Conservation (phyloP, 306 rosid genomes). For the Rosa chinensis region DNA sequence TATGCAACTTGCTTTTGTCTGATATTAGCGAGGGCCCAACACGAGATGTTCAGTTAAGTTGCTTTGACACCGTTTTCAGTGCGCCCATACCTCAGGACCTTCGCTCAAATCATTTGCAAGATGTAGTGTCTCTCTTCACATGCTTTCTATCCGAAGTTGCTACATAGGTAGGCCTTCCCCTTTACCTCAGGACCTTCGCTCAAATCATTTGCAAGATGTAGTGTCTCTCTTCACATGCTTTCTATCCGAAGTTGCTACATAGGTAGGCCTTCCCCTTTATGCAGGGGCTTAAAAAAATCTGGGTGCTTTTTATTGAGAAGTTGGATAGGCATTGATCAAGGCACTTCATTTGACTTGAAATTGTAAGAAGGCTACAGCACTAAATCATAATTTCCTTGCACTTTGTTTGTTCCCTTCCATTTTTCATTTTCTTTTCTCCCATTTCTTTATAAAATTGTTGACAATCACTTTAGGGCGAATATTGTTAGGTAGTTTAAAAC, state of each 20-base stretch:
- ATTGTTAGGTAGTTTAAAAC: background rate
- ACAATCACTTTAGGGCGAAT: background rate
- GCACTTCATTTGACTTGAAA: background rate
- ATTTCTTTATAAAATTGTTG: background rate
- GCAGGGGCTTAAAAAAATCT: background rate
- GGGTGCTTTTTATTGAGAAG: background rate
- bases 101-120: conserved; percentile 79
- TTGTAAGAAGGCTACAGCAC: background rate
- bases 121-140: conserved; percentile 71
- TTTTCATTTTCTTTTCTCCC: background rate
- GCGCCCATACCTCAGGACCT: conserved; percentile 87
- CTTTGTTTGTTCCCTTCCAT: background rate
- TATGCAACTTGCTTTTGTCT: conserved; percentile 64
- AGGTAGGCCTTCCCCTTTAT: conserved; percentile 12
- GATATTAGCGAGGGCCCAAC: conserved; percentile 57
- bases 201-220: conserved; percentile 82
- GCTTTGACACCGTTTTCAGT: conserved; percentile 69
- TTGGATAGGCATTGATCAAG: background rate
- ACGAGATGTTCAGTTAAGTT: conserved; percentile 68
- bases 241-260: conserved; percentile 68
- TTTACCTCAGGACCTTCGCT: conserved; percentile 77
- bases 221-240: conserved; percentile 69
- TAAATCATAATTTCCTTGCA: background rate
- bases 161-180: conserved; percentile 40
- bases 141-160: conserved; percentile 74